phyloP scores from a whole-genome alignment of 768 basidiomycete species.

The Boletus tomentosulus region DNA sequence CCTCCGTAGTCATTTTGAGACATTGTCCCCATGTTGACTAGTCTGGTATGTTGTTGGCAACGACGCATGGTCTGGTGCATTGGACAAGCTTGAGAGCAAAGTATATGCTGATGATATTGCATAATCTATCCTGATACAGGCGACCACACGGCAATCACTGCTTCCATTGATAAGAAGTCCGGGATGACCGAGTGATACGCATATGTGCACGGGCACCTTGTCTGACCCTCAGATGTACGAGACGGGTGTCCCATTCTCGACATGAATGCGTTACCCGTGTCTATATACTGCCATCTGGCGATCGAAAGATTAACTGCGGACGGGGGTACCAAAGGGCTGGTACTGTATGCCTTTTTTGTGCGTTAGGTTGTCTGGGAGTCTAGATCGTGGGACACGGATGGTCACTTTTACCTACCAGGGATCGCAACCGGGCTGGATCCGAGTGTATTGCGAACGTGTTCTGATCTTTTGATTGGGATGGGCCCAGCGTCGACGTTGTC shows the following conservation, averaged over 20 bases:
- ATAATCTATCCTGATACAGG: background rate
- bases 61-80: background rate
- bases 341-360: background rate
- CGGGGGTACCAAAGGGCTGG: background rate
- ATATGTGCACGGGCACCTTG: background rate
- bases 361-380: background rate
- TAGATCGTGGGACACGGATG: background rate
- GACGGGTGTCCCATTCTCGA: background rate
- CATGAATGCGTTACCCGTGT: background rate
- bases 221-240: background rate
- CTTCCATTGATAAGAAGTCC: background rate
- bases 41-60: background rate
- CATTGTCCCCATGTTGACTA: background rate
- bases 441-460: too few species aligned
- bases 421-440: too few species aligned
- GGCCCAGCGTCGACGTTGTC: too few species aligned
- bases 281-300: background rate
- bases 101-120: background rate
- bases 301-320: constrained; percentile 2
- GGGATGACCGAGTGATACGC: background rate
- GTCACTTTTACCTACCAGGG: background rate
- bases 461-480: too few species aligned
- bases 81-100: background rate
- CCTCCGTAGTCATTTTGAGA: constrained; percentile 7
- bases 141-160: background rate